Evolutionary conservation across 2,329 filamentous ascomycete genomes (phyloP).

Genomic region (Nigrospora osmanthi): DNA sequence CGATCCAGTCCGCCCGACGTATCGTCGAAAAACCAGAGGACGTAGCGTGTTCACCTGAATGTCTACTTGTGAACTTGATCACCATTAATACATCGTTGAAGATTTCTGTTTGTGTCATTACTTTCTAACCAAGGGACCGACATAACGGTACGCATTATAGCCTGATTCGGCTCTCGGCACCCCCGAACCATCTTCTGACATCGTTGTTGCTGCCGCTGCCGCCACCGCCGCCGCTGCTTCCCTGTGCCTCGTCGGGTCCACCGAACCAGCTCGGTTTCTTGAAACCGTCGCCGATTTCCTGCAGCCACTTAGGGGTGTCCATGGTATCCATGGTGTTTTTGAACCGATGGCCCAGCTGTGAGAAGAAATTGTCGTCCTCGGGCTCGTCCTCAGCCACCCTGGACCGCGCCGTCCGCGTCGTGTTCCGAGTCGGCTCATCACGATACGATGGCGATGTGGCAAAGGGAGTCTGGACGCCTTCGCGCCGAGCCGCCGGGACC

Average conservation of each 20-base stretch:
- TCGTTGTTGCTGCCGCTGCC: slow-evolving; percentile 26
- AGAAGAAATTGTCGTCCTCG: slow-evolving; percentile 76
- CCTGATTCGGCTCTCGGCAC: slow-evolving; percentile 32
- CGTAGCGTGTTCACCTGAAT: no score
- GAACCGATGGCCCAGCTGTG: slow-evolving; percentile 74
- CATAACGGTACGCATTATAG: slow-evolving; percentile 7
- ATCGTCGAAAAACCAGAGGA: no score
- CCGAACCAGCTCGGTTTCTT: slow-evolving; percentile 79
- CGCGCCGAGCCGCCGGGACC: slow-evolving; percentile 31
- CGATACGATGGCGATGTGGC: slow-evolving; percentile 30
- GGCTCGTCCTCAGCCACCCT: slow-evolving; percentile 45
- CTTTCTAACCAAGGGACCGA: no score
- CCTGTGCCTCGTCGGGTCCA: slow-evolving; percentile 38
- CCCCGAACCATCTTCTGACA: slow-evolving; percentile 52
- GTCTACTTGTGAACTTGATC: no score
- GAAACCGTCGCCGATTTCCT: slow-evolving; percentile 59
- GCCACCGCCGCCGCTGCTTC: slow-evolving; percentile 18
- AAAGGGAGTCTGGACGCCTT: slow-evolving; percentile 32
- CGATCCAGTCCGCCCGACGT: no score
- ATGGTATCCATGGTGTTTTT: slow-evolving; percentile 86
- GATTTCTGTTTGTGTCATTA: no score
- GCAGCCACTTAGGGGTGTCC: slow-evolving; percentile 75
- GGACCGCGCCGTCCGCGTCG: slow-evolving; percentile 15
- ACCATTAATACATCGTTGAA: no score
- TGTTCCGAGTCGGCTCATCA: slow-evolving; percentile 13